Evolutionary conservation across 257 asterid genomes (phyloP).

Genomic region (Capsicum chinense): DNA sequence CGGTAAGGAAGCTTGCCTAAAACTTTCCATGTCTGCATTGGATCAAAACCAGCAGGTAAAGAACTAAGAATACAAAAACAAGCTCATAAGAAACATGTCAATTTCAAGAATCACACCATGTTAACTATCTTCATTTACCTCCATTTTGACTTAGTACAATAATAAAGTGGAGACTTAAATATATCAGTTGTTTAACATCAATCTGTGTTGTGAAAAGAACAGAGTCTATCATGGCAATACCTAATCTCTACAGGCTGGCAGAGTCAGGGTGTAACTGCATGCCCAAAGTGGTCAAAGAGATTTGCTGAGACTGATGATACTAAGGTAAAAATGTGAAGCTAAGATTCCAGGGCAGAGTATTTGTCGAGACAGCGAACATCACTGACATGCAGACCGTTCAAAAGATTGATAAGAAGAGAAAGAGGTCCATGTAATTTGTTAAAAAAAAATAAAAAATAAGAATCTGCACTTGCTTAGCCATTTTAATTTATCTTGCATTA

Average conservation of each 20-base stretch:
- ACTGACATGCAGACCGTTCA: not conserved
- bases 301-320: not conserved
- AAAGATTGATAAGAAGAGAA: not conserved
- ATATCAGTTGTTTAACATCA: not conserved
- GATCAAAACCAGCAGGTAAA: conserved; percentile 32
- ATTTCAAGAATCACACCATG: conserved; percentile 10
- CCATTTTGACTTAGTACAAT: not conserved
- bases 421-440: not conserved
- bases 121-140: not conserved
- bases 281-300: not conserved
- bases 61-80: conserved; percentile 21
- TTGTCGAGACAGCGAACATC: not conserved
- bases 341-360: not conserved
- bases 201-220: not conserved
- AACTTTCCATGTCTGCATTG: conserved; percentile 80
- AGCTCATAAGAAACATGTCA: not conserved
- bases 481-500: not conserved
- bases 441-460: not conserved
- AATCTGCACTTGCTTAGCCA: not conserved
- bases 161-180: not conserved
- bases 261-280: not conserved
- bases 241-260: not conserved
- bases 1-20: conserved; percentile 90
- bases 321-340: not conserved
- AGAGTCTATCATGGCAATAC: not conserved